phyloP scores from a whole-genome alignment of 768 basidiomycete genomes.

The Trametes elegans region DNA sequence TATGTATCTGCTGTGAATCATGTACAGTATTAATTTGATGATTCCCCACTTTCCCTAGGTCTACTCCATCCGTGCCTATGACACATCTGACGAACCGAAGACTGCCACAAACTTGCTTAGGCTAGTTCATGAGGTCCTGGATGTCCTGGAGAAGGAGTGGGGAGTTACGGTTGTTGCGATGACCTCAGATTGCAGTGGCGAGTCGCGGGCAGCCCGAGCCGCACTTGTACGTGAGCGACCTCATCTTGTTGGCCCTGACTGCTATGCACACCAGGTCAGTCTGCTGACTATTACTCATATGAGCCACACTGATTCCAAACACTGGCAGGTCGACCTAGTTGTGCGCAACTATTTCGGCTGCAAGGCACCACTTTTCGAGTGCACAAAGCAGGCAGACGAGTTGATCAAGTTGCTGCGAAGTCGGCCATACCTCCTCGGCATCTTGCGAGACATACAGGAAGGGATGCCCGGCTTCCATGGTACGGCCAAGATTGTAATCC shows the following conservation, averaged over 20 bases:
- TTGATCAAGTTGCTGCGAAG: slow-evolving; percentile 39
- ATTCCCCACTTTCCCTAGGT: neutral
- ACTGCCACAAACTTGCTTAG: slow-evolving; percentile 32
- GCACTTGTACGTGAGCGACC: slow-evolving; percentile 24
- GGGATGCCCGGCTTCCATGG: neutral
- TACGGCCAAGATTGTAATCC: slow-evolving; percentile 24
- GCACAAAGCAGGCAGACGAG: slow-evolving; percentile 29
- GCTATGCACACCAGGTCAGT: slow-evolving; percentile 39
- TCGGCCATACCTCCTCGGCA: slow-evolving; percentile 33
- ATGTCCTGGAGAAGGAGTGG: slow-evolving; percentile 26
- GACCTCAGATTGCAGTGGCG: slow-evolving; percentile 36
- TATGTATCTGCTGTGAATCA: neutral
- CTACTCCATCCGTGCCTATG: slow-evolving; percentile 13
- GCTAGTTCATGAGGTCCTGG: slow-evolving; percentile 21
- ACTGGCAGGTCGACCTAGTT: slow-evolving; percentile 37
- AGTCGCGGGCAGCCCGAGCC: slow-evolving; percentile 29
- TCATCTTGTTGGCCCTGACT: slow-evolving; percentile 32
- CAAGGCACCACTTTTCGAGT: slow-evolving; percentile 21
- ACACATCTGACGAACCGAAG: slow-evolving; percentile 33
- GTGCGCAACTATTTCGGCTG: slow-evolving; percentile 38
- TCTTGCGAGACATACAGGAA: slow-evolving; percentile 27
- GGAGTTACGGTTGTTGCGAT: slow-evolving; percentile 26
- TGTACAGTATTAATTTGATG: neutral
- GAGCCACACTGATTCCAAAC: neutral
- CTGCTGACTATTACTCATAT: neutral